Conservation (phyloP, 1,284 basidiomycete genomes). For the Melampsora larici-populina region DNA sequence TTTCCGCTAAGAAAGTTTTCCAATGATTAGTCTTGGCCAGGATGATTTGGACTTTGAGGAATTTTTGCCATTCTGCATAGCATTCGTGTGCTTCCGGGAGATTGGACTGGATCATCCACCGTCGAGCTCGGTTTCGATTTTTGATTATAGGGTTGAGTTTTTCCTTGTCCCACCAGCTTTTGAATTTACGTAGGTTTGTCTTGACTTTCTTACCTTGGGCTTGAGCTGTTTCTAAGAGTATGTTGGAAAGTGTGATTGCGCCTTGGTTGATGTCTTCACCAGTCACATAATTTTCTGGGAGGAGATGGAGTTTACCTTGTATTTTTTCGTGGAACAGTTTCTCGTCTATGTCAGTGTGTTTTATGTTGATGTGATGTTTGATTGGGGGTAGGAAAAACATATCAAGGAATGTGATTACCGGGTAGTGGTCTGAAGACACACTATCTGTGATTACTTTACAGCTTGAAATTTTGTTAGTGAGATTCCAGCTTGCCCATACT, state of each 20-base stretch:
- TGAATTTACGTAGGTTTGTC: not conserved
- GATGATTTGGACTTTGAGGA: not conserved
- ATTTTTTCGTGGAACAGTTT: not conserved
- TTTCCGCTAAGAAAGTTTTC: not conserved
- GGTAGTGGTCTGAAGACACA: too few relatives aligned
- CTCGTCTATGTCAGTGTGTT: not conserved
- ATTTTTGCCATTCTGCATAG: not conserved
- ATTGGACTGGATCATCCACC: conserved; percentile 6
- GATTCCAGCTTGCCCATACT: not conserved
- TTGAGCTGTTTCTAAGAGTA: too few relatives aligned
- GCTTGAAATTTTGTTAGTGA: not conserved
- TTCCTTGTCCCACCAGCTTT: conserved; percentile 7
- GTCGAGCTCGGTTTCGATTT: not conserved
- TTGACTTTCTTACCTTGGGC: not conserved
- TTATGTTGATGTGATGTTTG: not conserved
- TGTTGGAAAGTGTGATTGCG: too few relatives aligned
- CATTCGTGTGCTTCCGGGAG: not conserved
- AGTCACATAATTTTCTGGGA: not conserved
- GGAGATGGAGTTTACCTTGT: not conserved
- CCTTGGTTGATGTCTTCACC: not conserved
- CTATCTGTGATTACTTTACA: too few relatives aligned
- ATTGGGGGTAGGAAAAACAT: too few relatives aligned
- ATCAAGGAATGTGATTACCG: too few relatives aligned
- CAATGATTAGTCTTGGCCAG: not conserved
- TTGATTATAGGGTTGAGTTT: conserved; percentile 3